Evolutionary conservation across 2,329 filamentous ascomycete genomes (phyloP).

Genomic region (Cladosporium sphaerospermum): DNA sequence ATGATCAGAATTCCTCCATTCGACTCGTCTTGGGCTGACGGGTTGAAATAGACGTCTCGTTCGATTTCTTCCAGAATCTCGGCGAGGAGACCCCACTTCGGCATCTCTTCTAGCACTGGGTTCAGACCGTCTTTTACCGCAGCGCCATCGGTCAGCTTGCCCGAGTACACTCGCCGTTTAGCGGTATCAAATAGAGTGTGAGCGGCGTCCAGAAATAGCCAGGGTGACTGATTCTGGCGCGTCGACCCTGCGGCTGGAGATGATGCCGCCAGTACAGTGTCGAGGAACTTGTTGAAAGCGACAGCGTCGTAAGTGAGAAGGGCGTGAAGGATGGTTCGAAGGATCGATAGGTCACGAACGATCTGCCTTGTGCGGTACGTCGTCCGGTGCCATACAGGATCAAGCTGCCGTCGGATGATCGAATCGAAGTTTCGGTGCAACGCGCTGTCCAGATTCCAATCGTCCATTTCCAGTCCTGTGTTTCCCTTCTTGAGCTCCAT

Average conservation of each 20-base stretch:
- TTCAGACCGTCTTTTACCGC: constrained; percentile 57
- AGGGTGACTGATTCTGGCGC: constrained; percentile 83
- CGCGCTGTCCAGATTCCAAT: constrained; percentile 93
- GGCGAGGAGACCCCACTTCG: constrained; percentile 86
- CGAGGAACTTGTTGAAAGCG: constrained; percentile 84
- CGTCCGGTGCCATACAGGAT: constrained; percentile 95
- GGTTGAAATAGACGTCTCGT: constrained; percentile 78
- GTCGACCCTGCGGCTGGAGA: constrained; percentile 82
- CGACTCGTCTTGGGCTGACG: constrained; percentile 68
- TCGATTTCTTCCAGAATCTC: constrained; percentile 93
- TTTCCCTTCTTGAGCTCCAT: constrained; percentile 90
- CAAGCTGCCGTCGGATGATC: constrained; percentile 79
- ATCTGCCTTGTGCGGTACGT: constrained; percentile 95
- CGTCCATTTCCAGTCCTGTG: constrained; percentile 84
- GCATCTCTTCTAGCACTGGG: constrained; percentile 85
- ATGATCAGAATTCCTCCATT: constrained; percentile 93
- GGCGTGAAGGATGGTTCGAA: constrained; percentile 73
- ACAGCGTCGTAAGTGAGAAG: constrained; percentile 84
- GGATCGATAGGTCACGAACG: constrained; percentile 76
- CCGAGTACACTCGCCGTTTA: constrained; percentile 78
- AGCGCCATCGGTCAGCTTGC: constrained; percentile 57
- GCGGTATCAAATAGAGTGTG: constrained; percentile 91
- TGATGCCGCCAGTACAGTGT: constrained; percentile 88
- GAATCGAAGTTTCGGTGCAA: constrained; percentile 88
- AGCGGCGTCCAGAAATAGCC: constrained; percentile 92